Base-by-base conservation (phyloP, 139 green algal species). In the Choricystis sp. region DNA sequence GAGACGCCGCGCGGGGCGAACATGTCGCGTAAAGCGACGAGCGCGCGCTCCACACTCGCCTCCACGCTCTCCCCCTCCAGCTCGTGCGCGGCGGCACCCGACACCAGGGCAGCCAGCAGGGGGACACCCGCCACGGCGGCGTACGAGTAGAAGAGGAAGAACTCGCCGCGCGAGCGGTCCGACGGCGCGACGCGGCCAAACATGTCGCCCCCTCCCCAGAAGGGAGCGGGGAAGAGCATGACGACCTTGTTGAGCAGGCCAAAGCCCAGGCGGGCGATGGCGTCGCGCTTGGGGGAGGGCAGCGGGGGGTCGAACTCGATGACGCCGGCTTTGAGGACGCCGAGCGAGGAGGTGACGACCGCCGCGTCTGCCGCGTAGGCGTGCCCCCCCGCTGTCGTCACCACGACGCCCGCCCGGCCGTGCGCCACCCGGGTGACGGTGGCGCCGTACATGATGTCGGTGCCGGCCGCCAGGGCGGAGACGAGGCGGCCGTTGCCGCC, bases 121-220 rank as follows among this genome's bases (percentile, higher is more conserved):
- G 76, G 61, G 14, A 72, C 85, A 26, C 86, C 86, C 57, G 81
- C 81, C 58, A 86, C 76, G 63, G 64, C 28, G 4, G 72, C 63
- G 64, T 86, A 91, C 22, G 77, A 86, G 81, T 97, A 97, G 69
- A 96, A 96, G 3, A 97, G 78, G 74, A 93, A 97, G 74, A 76
- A 87, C 31, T 84, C 72, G n/a, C 91, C 91, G 1, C 84, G 75
- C 4, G 79, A 31, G n/a, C 59, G 56, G 2, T 61, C 59, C 14
- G 75, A 69, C 3, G 66, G 48, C 9, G 71, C 31, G 21, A 96
- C 71, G 29, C 77, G 78, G 0, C 86, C 92, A 71, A 98, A 94
- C 59, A 88, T 94, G 79, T 98, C 92, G 1, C 78, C 30, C 9
- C 73, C 48, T 48, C 79, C 83, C 91, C 92, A 98, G 69, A 97